A percentile compares a stretch with the other conserved stretches of the same genome.
These are phyloP conservation scores for Mariannaea elegans DNA, from an alignment of 2,329 filamentous ascomycete genomes.

Conservation along the genomic window DNA sequence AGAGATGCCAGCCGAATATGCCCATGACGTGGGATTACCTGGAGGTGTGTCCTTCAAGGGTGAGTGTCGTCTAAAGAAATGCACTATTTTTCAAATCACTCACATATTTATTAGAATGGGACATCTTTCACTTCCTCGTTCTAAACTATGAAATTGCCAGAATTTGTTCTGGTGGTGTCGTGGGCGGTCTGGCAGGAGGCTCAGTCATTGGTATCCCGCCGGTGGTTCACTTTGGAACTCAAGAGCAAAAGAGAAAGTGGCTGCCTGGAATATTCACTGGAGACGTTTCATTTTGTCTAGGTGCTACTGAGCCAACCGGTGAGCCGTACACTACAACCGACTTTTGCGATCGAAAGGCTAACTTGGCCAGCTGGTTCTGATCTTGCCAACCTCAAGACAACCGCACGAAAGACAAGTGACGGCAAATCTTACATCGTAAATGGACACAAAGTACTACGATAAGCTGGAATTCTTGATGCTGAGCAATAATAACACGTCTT, in stretches of 20 bases:
- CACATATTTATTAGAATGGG: not conserved
- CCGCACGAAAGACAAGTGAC: not conserved
- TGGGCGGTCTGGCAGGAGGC: not conserved
- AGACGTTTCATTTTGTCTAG: not conserved
- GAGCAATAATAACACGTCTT: too few relatives aligned
- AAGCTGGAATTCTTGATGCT: not conserved
- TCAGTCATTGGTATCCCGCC: not conserved
- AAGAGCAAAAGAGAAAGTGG: not conserved
- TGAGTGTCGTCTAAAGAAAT: not conserved
- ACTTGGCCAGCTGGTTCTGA: not conserved
- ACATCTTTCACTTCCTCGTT: not conserved
- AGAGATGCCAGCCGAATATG: conserved; percentile 1
- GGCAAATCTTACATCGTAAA: not conserved
- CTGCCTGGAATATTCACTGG: not conserved
- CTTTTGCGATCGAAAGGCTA: not conserved
- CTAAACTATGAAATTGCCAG: not conserved
- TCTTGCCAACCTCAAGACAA: not conserved
- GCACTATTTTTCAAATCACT: not conserved
- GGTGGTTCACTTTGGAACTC: not conserved
- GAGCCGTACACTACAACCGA: not conserved
- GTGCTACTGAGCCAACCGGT: not conserved
- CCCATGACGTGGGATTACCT: not conserved
- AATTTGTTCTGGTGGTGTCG: not conserved
- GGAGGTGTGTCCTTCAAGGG: not conserved
- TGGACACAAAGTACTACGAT: not conserved